Percentiles rank a stretch among this genome's conserved stretches.
phyloP scores from a whole-genome alignment of 2,329 filamentous ascomycete species.

The Alternaria consortialis region DNA sequence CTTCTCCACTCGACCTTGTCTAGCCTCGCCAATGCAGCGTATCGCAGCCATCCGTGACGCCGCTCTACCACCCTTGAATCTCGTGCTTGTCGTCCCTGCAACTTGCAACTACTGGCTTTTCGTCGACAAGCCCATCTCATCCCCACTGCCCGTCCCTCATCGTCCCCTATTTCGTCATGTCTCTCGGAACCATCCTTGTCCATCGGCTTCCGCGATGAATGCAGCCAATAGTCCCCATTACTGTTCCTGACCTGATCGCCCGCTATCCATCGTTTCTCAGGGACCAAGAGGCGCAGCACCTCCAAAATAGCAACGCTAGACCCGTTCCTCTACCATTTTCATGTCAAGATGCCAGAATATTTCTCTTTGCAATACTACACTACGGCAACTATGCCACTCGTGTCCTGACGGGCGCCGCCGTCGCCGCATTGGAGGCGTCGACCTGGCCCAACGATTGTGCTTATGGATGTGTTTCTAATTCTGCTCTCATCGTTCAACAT shows the following conservation, averaged over 20 bases:
- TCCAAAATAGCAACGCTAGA: slow-evolving; percentile 48
- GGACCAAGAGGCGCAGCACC: slow-evolving; percentile 43
- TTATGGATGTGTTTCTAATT: slow-evolving; percentile 26
- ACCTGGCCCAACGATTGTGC: neutral
- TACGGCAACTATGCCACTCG: slow-evolving; percentile 23
- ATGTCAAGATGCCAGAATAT: slow-evolving; percentile 20
- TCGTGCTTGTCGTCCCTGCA: slow-evolving; percentile 26
- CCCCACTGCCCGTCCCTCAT: slow-evolving; percentile 22
- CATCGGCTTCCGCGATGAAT: slow-evolving; percentile 25
- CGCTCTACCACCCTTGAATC: slow-evolving; percentile 33
- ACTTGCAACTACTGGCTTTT: neutral
- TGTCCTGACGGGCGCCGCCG: slow-evolving; percentile 17
- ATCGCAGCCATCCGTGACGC: slow-evolving; percentile 38
- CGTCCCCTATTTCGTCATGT: slow-evolving; percentile 45
- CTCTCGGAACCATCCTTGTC: slow-evolving; percentile 19
- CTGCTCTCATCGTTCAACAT: slow-evolving; percentile 23
- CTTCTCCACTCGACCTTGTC: slow-evolving; percentile 39
- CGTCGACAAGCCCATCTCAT: slow-evolving; percentile 16
- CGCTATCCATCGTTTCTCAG: slow-evolving; percentile 34
- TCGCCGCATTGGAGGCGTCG: slow-evolving; percentile 18
- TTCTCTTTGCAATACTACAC: slow-evolving; percentile 29
- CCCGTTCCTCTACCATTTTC: slow-evolving; percentile 27
- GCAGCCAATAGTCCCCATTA: slow-evolving; percentile 32
- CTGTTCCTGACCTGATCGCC: slow-evolving; percentile 47
- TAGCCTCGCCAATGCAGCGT: slow-evolving; percentile 37